Percentiles rank a stretch among this genome's conserved stretches.
Conservation (phyloP, 2,329 filamentous ascomycete species). For the Diaporthe vaccinii region DNA sequence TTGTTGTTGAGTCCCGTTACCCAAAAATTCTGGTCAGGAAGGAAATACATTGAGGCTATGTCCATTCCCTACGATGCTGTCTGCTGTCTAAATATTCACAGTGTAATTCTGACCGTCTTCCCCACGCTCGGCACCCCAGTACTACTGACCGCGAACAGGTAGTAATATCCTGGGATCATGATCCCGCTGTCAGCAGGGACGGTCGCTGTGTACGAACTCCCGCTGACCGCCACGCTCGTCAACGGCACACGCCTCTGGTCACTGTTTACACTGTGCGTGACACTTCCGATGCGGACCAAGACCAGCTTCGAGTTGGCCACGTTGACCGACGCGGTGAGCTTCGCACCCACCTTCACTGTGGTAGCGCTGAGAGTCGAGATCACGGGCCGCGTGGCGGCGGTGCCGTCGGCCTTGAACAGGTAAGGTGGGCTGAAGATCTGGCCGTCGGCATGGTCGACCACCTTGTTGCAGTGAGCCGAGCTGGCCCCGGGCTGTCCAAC, state of each 20-base stretch:
- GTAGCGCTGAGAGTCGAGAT: slow-evolving; percentile 52
- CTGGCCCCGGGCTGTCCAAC: slow-evolving; percentile 1
- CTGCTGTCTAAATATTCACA: slow-evolving; percentile 12
- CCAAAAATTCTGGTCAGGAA: no score
- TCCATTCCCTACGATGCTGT: not conserved
- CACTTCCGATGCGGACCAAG: slow-evolving; percentile 62
- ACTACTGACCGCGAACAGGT: slow-evolving; percentile 64
- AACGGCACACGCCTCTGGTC: slow-evolving; percentile 69
- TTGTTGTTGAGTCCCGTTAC: no score
- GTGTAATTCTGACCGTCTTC: slow-evolving; percentile 53
- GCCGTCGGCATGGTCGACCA: slow-evolving; percentile 65
- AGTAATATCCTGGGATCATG: slow-evolving; percentile 66
- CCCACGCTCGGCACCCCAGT: slow-evolving; percentile 61
- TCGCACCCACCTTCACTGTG: slow-evolving; percentile 49
- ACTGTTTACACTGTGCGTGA: slow-evolving; percentile 69
- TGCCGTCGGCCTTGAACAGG: slow-evolving; percentile 62
- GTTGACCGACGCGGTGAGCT: slow-evolving; percentile 49
- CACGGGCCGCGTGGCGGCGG: slow-evolving; percentile 54
- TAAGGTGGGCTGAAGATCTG: slow-evolving; percentile 70
- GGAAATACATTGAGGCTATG: not conserved
- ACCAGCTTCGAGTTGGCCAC: slow-evolving; percentile 50
- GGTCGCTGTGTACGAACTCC: slow-evolving; percentile 53
- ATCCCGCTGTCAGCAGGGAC: slow-evolving; percentile 64
- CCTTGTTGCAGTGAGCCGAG: slow-evolving; percentile 48
- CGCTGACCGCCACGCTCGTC: slow-evolving; percentile 45